phyloP scores from a whole-genome alignment of 495 filamentous ascomycete genomes.

The Lentithecium fluviatile region DNA sequence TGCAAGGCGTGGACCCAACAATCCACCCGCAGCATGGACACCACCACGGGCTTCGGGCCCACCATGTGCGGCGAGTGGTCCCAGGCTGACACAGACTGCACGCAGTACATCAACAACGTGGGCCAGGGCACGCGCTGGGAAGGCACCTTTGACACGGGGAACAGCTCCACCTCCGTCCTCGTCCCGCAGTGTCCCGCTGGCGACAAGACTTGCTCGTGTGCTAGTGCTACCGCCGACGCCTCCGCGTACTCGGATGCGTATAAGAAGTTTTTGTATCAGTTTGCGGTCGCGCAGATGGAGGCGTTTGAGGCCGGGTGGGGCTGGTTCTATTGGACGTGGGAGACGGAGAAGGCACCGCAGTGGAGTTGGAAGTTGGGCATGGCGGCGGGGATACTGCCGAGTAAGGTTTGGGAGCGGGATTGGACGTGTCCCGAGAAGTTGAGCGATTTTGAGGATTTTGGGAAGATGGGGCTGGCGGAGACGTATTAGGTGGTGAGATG shows the following conservation, averaged over 20 bases:
- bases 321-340: conserved; percentile 99
- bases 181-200: conserved; percentile 70
- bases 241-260: conserved; percentile 67
- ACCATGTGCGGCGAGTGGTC: conserved; percentile 98
- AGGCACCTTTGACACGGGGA: conserved; percentile 67
- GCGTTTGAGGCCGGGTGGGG: conserved; percentile 89
- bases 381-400: conserved; percentile 78
- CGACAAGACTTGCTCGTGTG: conserved; percentile 64
- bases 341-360: conserved; percentile 74
- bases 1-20: conserved; percentile 84
- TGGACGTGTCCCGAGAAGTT: conserved; percentile 72
- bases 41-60: conserved; percentile 81
- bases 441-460: conserved; percentile 78
- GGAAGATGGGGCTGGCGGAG: conserved; percentile 59
- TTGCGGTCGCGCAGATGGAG: conserved; percentile 93
- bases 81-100: conserved; percentile 97
- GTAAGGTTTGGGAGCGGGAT: conserved; percentile 68
- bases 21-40: conserved; percentile 66
- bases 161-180: conserved; percentile 54
- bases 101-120: conserved; percentile 83
- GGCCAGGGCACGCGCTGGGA: conserved; percentile 86
- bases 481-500: conserved; percentile 62
- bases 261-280: conserved; percentile 81
- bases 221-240: conserved; percentile 69
- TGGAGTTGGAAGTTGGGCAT: conserved; percentile 93